phyloP scores from a whole-genome alignment of 345 rosid species.

The Erodium maritimum region DNA sequence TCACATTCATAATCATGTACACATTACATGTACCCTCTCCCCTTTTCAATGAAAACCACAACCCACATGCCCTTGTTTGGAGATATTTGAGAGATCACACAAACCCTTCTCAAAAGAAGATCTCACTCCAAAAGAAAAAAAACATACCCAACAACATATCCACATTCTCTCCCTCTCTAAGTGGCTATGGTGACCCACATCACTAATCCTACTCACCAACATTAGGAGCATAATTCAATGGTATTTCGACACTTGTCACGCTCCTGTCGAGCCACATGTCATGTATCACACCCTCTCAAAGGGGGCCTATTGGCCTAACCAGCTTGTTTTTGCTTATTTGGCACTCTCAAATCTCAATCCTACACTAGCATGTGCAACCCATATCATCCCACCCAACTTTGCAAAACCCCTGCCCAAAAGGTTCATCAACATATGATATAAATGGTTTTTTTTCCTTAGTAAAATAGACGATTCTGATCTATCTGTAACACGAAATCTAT shows the following conservation, averaged over 20 bases:
- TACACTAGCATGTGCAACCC: constrained; percentile 32
- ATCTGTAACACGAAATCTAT: too few relatives aligned
- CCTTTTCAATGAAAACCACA: constrained; percentile 17
- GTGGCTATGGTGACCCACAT: background rate
- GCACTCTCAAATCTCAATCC: constrained; percentile 40
- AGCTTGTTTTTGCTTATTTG: constrained; percentile 23
- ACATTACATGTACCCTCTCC: background rate
- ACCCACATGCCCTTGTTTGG: constrained; percentile 46
- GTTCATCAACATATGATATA: constrained; percentile 15
- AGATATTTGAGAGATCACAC: constrained; percentile 30
- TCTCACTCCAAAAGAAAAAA: constrained; percentile 15
- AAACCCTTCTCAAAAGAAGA: constrained; percentile 19
- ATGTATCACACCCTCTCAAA: background rate
- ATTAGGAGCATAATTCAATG: background rate
- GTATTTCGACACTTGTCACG: background rate
- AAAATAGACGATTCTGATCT: too few relatives aligned
- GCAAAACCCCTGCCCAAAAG: constrained; percentile 12
- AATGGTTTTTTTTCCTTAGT: too few relatives aligned
- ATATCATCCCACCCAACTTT: constrained; percentile 11
- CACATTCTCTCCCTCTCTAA: constrained; percentile 8
- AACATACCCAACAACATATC: background rate
- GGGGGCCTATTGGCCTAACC: constrained; percentile 1
- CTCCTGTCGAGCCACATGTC: background rate
- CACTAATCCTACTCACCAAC: background rate
- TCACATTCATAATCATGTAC: background rate